Base-by-base conservation (phyloP, 768 basidiomycete genomes). In the Tricholoma flavovirens region DNA sequence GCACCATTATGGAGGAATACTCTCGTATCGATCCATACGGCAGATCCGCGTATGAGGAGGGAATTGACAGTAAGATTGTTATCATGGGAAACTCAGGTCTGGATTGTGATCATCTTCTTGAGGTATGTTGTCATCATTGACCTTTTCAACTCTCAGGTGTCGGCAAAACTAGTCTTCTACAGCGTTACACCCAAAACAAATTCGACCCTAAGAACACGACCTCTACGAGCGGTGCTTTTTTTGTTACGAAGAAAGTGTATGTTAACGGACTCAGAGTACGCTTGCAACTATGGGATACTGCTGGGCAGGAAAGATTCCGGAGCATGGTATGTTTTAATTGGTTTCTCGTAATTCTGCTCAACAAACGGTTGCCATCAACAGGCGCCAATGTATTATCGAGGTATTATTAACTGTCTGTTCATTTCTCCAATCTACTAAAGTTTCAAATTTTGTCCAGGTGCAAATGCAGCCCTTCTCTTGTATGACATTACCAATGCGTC, bases 371-470 rank as follows among this genome's bases (percentile, higher is more conserved):
- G 52, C 60, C 62, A 15, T 53, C 45, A 45, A 49, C 64, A 92
- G 92, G 93, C 93, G 64, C 92, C 91, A 62, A 93, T 96, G 87
- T 96, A 95, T 77, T 95, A 95, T 80, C 86, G 93, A 74, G 81
- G 79, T 79, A 38, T 50, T 60, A 60, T 45, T 36, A 51, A 61
- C 60, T 61, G 59, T 58, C 56, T 58, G 60, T 56, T 57, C 55
- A 40, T 54, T 38, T 30, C 9, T 7, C 36, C 33, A 21, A 15
- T 56, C 36, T 36, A 12, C n/a, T 54, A 36, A 58, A 50, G 30
- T 58, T 65, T 49, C 63, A 54, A 59, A 42, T 48, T 55, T 48
- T 54, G 42, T 51, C 53, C 67, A 81, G 93, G 93, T 69, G 91
- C 94, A 65, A 90, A 95, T 68, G 94, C 93, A 61, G 94, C 94